These are phyloP conservation scores for Erysimum pusillum DNA, from an alignment of 441 rosid species.

Conservation along the genomic window DNA sequence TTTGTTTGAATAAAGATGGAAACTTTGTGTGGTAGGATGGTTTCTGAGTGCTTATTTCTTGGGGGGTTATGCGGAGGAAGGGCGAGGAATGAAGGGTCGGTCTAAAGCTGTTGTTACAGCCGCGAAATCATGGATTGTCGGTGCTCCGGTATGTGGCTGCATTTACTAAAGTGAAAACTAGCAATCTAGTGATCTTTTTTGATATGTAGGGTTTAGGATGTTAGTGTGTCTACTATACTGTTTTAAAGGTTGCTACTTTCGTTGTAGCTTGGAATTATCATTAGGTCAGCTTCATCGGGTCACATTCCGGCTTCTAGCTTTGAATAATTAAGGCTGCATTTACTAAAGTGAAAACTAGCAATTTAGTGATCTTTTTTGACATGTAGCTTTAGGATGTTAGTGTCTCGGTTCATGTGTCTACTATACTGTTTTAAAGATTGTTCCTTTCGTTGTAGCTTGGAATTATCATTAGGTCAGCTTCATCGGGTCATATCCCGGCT, in stretches of 20 bases:
- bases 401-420: too few relatives aligned
- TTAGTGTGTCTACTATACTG: too few relatives aligned
- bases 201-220: neutral
- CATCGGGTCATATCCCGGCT: constrained; percentile 71
- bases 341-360: too few relatives aligned
- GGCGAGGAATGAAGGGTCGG: constrained; percentile 81
- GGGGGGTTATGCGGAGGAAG: constrained; percentile 87
- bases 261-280: too few relatives aligned
- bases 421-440: neutral
- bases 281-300: too few relatives aligned
- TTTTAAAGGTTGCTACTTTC: too few relatives aligned
- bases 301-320: too few relatives aligned
- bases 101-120: constrained; percentile 81
- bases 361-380: too few relatives aligned
- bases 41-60: constrained; percentile 91
- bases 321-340: too few relatives aligned
- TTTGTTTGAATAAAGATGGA: constrained; percentile 4
- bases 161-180: constrained; percentile 2
- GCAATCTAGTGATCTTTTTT: neutral
- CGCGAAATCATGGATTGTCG: constrained; percentile 82
- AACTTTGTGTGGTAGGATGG: constrained; percentile 69
- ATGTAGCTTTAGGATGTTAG: too few relatives aligned
- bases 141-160: constrained; percentile 76
- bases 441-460: constrained; percentile 67
- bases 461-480: constrained; percentile 64